A percentile compares a stretch with the other conserved stretches of the same genome.
Evolutionary conservation across 2,329 filamentous ascomycete species (phyloP).

Genomic region (Colletotrichum chlorophyti): DNA sequence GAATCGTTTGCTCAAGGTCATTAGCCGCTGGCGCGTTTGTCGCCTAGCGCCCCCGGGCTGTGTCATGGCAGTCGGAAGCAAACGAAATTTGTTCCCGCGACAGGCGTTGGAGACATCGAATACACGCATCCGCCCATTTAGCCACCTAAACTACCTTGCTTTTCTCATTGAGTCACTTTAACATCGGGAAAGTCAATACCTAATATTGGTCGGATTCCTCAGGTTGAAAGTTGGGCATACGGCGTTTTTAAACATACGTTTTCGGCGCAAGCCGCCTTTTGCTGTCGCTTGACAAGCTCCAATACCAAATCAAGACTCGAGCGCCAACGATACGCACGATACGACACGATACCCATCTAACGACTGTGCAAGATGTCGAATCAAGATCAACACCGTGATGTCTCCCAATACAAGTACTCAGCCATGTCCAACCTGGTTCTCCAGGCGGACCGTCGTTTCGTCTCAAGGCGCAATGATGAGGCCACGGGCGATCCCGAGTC

Average conservation of each 20-base stretch:
- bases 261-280: constrained; percentile 25
- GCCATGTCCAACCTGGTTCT: constrained; percentile 99
- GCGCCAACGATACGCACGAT: constrained; percentile 16
- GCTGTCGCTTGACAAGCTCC: constrained; percentile 25
- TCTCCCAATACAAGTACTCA: constrained; percentile 98
- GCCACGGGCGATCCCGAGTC: constrained; percentile 97
- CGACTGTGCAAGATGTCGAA: constrained; percentile 69
- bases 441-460: constrained; percentile 97
- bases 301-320: constrained; percentile 4
- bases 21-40: constrained; percentile 4
- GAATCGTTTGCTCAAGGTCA: not conserved
- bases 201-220: constrained; percentile 4
- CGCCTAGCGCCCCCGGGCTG: constrained; percentile 17
- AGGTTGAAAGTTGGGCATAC: constrained; percentile 1
- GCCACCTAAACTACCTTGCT: constrained; percentile 1
- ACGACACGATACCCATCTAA: constrained; percentile 18
- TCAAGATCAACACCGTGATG: constrained; percentile 77
- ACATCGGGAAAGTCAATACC: too few species aligned
- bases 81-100: constrained; percentile 26
- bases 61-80: constrained; percentile 11
- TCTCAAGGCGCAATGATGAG: constrained; percentile 91
- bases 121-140: constrained; percentile 15
- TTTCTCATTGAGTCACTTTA: constrained; percentile 9
- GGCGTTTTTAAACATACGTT: constrained; percentile 14
- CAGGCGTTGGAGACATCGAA: constrained; percentile 9